Evolutionary conservation across 108 stramenopile species (phyloP).

Genomic region (Ochromonas danica): DNA sequence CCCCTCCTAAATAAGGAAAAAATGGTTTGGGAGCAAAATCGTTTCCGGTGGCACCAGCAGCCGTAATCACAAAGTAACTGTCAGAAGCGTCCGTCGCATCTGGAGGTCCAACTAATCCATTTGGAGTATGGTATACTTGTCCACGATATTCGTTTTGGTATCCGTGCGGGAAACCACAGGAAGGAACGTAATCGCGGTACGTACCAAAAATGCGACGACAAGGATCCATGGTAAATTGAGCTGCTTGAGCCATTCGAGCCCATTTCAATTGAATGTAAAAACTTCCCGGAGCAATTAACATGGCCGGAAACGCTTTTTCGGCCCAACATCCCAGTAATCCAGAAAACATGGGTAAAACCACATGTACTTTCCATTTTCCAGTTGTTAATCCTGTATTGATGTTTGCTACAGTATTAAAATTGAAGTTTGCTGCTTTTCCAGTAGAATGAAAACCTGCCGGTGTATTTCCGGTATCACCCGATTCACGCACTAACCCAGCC

Average conservation of each 20-base stretch:
- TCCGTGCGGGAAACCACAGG: slow-evolving; percentile 12
- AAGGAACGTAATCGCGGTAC: slow-evolving; percentile 14
- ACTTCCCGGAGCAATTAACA: slow-evolving; percentile 15
- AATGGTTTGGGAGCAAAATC: slow-evolving; percentile 15
- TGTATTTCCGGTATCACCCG: slow-evolving; percentile 14
- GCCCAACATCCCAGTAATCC: slow-evolving; percentile 13
- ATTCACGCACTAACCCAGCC: slow-evolving; percentile 13
- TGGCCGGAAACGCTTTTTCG: slow-evolving; percentile 13
- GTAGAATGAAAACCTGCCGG: slow-evolving; percentile 14
- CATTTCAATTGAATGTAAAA: slow-evolving; percentile 17
- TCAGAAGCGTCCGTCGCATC: slow-evolving; percentile 13
- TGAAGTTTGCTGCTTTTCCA: slow-evolving; percentile 15
- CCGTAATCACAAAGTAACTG: slow-evolving; percentile 15
- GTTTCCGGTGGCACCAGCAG: slow-evolving; percentile 12
- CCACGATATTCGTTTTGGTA: slow-evolving; percentile 15
- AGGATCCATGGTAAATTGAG: slow-evolving; percentile 15
- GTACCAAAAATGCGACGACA: slow-evolving; percentile 15
- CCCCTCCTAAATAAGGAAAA: slow-evolving; percentile 15
- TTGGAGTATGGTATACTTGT: slow-evolving; percentile 16
- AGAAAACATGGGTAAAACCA: slow-evolving; percentile 16
- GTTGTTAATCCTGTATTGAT: slow-evolving; percentile 17
- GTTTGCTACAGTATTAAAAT: slow-evolving; percentile 17
- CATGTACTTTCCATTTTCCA: slow-evolving; percentile 16
- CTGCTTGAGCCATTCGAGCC: slow-evolving; percentile 13
- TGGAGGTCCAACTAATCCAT: slow-evolving; percentile 15